A percentile compares a stretch with the other conserved stretches of the same genome.
Evolutionary conservation across 768 basidiomycete species (phyloP).

Genomic region (Boletellus emodensis): DNA sequence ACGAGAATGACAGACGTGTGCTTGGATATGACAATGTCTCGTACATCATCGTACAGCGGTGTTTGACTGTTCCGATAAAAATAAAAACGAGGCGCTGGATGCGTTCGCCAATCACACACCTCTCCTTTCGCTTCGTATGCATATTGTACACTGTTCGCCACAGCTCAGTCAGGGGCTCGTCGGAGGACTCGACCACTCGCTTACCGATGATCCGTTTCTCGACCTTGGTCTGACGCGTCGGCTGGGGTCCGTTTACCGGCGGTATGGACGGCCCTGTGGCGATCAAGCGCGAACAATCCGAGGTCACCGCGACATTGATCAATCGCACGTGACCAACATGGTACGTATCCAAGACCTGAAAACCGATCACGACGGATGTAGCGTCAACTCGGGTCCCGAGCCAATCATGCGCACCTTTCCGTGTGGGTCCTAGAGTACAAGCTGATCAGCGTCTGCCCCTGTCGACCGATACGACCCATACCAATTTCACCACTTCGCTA

Average conservation of each 20-base stretch:
- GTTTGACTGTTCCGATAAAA: conserved; percentile 37
- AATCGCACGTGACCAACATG: conserved; percentile 41
- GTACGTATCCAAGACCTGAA: conserved; percentile 38
- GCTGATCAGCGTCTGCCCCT: background rate
- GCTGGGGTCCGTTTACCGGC: conserved; percentile 40
- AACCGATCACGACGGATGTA: too few species aligned
- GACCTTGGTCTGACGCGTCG: conserved; percentile 41
- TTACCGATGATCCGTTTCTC: conserved; percentile 52
- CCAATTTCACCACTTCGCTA: conserved; percentile 43
- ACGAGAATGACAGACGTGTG: conserved; percentile 42
- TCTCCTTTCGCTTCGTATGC: conserved; percentile 41
- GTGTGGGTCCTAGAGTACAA: conserved; percentile 33
- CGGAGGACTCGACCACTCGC: background rate
- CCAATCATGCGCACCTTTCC: conserved; percentile 31
- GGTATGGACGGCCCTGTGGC: conserved; percentile 44
- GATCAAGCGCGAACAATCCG: conserved; percentile 42
- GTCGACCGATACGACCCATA: conserved; percentile 14
- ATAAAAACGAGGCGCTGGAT: too few species aligned
- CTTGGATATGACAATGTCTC: conserved; percentile 46
- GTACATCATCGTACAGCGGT: conserved; percentile 49
- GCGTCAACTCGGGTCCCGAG: background rate
- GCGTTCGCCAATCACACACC: conserved; percentile 23
- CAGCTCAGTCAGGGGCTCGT: background rate
- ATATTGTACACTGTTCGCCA: conserved; percentile 44
- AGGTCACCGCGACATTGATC: conserved; percentile 48